Conservation (phyloP, 2,329 filamentous ascomycete genomes). For the Neonectria hederae region DNA sequence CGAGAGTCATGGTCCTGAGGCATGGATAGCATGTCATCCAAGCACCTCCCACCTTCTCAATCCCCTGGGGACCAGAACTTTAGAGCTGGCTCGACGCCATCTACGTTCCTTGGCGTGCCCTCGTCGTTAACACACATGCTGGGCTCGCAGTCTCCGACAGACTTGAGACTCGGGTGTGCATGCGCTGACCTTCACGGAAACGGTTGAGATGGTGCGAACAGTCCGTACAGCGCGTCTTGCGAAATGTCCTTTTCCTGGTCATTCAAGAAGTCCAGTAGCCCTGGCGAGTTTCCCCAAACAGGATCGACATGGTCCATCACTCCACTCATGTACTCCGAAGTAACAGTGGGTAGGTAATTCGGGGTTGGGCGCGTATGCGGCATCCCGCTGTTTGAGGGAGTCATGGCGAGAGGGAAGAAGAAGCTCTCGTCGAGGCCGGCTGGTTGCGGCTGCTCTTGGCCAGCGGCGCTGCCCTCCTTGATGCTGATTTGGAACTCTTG, state of each 20-base stretch:
- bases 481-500: constrained; percentile 44
- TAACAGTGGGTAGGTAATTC: constrained; percentile 29
- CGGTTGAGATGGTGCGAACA: constrained; percentile 44
- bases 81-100: neutral
- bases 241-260: constrained; percentile 46
- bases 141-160: neutral
- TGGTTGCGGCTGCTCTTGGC: constrained; percentile 33
- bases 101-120: neutral
- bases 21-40: neutral
- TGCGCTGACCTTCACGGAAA: constrained; percentile 35
- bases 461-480: constrained; percentile 38
- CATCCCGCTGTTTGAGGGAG: constrained; percentile 18
- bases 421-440: constrained; percentile 45
- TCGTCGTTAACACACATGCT: neutral
- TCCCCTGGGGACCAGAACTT: neutral
- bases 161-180: neutral
- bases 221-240: constrained; percentile 44
- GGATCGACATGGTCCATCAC: constrained; percentile 41
- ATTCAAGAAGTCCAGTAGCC: constrained; percentile 42
- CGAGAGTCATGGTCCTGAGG: neutral
- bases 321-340: constrained; percentile 32
- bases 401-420: constrained; percentile 44
- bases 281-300: constrained; percentile 38
- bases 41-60: neutral
- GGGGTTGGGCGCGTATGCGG: constrained; percentile 27